Evolutionary conservation across 2,329 filamentous ascomycete species (phyloP).

Genomic region (Diaporthe helianthi): DNA sequence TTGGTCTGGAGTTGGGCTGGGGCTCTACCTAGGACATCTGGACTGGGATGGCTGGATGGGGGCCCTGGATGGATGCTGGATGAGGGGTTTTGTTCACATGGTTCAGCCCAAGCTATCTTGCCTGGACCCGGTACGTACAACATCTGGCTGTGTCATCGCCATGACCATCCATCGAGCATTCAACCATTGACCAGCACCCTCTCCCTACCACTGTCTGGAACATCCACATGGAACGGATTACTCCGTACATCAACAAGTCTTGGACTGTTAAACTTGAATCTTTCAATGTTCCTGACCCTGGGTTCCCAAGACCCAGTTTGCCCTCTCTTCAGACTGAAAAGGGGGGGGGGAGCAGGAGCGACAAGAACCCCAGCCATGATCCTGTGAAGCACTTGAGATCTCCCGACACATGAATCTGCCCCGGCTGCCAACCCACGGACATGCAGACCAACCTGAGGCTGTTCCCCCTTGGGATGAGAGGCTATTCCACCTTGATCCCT

Average conservation of each 20-base stretch:
- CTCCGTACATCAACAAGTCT: conserved; percentile 18
- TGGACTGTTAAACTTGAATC: conserved; percentile 9
- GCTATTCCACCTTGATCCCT: conserved; percentile 6
- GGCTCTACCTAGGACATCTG: too few species aligned
- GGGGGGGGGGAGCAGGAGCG: too few species aligned
- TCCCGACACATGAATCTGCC: conserved; percentile 7
- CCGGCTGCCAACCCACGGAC: conserved; percentile 5
- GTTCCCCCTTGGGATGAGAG: neutral
- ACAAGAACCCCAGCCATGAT: neutral
- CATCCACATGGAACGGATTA: conserved; percentile 3
- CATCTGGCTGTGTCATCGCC: conserved; percentile 8
- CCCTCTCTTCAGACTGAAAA: too few species aligned
- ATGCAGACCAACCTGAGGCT: conserved; percentile 6
- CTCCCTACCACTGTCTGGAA: conserved; percentile 10
- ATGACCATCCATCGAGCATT: neutral
- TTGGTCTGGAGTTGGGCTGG: conserved; percentile 2
- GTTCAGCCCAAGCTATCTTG: conserved; percentile 18
- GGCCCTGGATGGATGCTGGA: neutral
- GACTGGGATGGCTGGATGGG: neutral
- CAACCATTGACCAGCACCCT: neutral
- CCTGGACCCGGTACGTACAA: neutral
- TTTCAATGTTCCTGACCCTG: conserved; percentile 4
- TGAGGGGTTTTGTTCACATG: conserved; percentile 34
- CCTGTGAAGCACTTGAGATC: conserved; percentile 24
- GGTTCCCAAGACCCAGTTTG: neutral